Evolutionary conservation across 352 stramenopile genomes (phyloP).

Genomic region (Phytophthora colocasiae): DNA sequence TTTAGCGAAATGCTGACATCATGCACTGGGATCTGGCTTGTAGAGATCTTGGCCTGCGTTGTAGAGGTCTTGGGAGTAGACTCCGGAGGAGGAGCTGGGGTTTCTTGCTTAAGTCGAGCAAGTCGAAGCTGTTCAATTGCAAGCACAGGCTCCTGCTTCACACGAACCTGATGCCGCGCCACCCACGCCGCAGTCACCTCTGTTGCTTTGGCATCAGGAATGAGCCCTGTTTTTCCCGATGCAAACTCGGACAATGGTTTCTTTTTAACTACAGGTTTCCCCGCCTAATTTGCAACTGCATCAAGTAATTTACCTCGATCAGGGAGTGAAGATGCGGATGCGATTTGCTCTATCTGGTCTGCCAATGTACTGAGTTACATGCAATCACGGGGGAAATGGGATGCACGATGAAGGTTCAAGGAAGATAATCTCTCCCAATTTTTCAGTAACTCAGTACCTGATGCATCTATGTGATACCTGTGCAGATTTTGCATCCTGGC

Average conservation of each 20-base stretch:
- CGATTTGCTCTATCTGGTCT: too few species aligned
- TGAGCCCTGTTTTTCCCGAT: conserved; percentile 3
- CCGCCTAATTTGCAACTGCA: too few species aligned
- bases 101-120: conserved; percentile 32
- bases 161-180: conserved; percentile 45
- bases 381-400: too few species aligned
- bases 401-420: too few species aligned
- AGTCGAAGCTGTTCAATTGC: conserved; percentile 51
- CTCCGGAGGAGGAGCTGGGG: not conserved
- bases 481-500: too few species aligned
- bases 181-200: conserved; percentile 43
- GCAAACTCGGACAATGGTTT: conserved; percentile 26
- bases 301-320: too few species aligned
- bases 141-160: conserved; percentile 52
- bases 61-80: not conserved
- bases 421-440: too few species aligned
- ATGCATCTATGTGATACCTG: too few species aligned
- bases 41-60: not conserved
- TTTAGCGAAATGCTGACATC: conserved; percentile 51
- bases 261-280: conserved; percentile 32
- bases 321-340: too few species aligned
- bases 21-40: not conserved
- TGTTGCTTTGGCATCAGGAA: conserved; percentile 22
- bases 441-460: too few species aligned
- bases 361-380: too few species aligned